Evolutionary conservation across 1,139 yeast genomes (phyloP).

Genomic region (Kodamaea plutei): DNA sequence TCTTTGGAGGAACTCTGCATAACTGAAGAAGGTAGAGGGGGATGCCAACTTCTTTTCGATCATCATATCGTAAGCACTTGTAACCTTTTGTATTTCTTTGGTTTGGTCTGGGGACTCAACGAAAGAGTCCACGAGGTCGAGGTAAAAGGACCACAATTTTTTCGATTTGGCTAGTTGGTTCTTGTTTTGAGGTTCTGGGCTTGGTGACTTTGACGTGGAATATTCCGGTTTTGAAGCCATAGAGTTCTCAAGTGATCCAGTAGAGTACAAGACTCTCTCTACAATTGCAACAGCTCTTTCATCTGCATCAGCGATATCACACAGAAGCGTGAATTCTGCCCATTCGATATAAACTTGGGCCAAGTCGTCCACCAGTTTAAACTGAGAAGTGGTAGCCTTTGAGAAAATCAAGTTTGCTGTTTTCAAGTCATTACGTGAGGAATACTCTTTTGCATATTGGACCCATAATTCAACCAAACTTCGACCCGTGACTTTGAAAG

Average conservation of each 20-base stretch:
- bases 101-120: slow-evolving; percentile 29
- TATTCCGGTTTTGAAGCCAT: slow-evolving; percentile 19
- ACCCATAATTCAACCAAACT: slow-evolving; percentile 62
- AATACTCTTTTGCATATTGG: slow-evolving; percentile 63
- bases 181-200: background rate
- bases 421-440: slow-evolving; percentile 47
- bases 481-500: slow-evolving; percentile 35
- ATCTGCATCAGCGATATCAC: slow-evolving; percentile 34
- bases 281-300: slow-evolving; percentile 52
- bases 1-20: slow-evolving; percentile 58
- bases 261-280: slow-evolving; percentile 39
- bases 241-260: slow-evolving; percentile 2
- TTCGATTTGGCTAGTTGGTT: slow-evolving; percentile 7
- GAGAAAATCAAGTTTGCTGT: slow-evolving; percentile 63
- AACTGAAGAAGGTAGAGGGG: slow-evolving; percentile 61
- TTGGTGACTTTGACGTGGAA: too few relatives aligned
- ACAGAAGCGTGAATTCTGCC: slow-evolving; percentile 57
- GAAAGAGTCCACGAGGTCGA: slow-evolving; percentile 68
- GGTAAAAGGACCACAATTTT: slow-evolving; percentile 68
- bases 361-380: slow-evolving; percentile 56
- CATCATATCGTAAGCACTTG: slow-evolving; percentile 52
- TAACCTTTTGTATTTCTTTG: slow-evolving; percentile 21
- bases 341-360: slow-evolving; percentile 68
- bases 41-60: slow-evolving; percentile 66
- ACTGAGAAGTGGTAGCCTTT: slow-evolving; percentile 72